These are phyloP conservation scores for Colletotrichum cuscutae DNA, from an alignment of 2,329 filamentous ascomycete genomes.

Conservation along the genomic window DNA sequence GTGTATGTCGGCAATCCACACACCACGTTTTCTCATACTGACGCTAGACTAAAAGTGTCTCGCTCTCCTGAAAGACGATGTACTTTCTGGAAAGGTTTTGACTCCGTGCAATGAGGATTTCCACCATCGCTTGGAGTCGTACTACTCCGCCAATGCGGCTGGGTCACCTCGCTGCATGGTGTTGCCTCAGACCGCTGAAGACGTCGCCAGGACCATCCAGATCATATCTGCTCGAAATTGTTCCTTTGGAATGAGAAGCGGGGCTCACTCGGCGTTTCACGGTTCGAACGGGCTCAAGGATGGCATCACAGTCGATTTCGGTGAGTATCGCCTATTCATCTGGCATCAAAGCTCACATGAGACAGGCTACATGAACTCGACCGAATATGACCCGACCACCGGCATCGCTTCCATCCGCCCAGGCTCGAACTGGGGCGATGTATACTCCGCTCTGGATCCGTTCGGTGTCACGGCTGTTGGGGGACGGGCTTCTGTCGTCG, in stretches of 20 bases:
- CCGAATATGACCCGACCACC: slow-evolving; percentile 40
- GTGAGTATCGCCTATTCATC: not conserved
- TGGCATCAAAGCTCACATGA: not conserved
- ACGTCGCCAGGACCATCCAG: slow-evolving; percentile 37
- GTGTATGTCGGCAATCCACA: not conserved
- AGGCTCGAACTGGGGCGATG: slow-evolving; percentile 38
- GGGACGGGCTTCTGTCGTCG: slow-evolving; percentile 39
- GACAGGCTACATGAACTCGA: slow-evolving; percentile 42
- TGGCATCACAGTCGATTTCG: slow-evolving; percentile 32
- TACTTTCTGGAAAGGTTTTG: not conserved
- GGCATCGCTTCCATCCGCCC: slow-evolving; percentile 44
- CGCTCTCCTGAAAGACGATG: not conserved
- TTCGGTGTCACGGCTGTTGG: slow-evolving; percentile 37
- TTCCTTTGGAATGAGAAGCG: slow-evolving; percentile 20
- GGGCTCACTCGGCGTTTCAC: slow-evolving; percentile 22
- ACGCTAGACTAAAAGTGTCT: not conserved
- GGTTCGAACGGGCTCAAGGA: slow-evolving; percentile 22
- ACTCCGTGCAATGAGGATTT: not conserved
- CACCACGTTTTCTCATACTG: not conserved
- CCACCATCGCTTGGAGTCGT: slow-evolving; percentile 9
- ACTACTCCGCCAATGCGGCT: slow-evolving; percentile 31
- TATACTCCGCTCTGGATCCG: slow-evolving; percentile 38
- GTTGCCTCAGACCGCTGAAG: slow-evolving; percentile 7
- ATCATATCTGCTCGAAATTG: slow-evolving; percentile 32
- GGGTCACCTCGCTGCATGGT: slow-evolving; percentile 27